Conservation (phyloP, 2,329 filamentous ascomycete species). For the Pyrenophora seminiperda region DNA sequence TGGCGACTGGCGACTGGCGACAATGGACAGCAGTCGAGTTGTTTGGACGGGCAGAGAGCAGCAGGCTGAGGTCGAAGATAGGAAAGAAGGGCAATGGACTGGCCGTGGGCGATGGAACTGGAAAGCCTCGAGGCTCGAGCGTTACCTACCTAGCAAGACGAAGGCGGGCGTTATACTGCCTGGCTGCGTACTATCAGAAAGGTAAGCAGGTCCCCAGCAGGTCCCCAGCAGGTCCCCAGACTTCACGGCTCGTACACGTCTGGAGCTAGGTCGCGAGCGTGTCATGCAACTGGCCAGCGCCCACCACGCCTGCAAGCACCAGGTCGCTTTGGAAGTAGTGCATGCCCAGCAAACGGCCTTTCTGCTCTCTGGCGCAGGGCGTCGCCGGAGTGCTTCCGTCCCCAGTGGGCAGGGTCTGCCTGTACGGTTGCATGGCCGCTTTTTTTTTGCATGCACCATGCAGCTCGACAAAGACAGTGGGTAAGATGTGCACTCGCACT, state of each 20-base stretch:
- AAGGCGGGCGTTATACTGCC: slow-evolving; percentile 24
- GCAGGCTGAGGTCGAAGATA: slow-evolving; percentile 5
- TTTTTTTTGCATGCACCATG: too few relatives aligned
- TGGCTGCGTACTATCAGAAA: too few relatives aligned
- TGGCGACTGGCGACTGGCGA: neutral
- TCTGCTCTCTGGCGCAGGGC: slow-evolving; percentile 30
- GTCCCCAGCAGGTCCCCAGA: slow-evolving; percentile 30
- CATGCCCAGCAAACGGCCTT: slow-evolving; percentile 26
- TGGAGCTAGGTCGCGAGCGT: slow-evolving; percentile 21
- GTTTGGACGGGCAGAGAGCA: neutral
- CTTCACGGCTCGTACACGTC: slow-evolving; percentile 29
- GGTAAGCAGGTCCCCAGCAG: slow-evolving; percentile 39
- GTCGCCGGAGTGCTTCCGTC: slow-evolving; percentile 17
- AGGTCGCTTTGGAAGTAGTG: slow-evolving; percentile 23
- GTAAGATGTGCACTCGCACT: slow-evolving; percentile 10
- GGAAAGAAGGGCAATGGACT: slow-evolving; percentile 20
- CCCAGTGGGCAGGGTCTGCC: slow-evolving; percentile 18
- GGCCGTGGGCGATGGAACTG: slow-evolving; percentile 22
- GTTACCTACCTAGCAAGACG: slow-evolving; percentile 15
- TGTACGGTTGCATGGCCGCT: too few relatives aligned
- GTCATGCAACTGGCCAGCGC: slow-evolving; percentile 34
- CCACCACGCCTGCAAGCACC: slow-evolving; percentile 20
- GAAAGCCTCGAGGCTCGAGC: neutral
- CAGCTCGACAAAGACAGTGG: slow-evolving; percentile 5
- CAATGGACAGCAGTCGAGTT: too few relatives aligned